Evolutionary conservation across 169 alveolate species (phyloP), one percentile per base, ranked within the genome.

Genomic region (Eimeria necatrix): DNA sequence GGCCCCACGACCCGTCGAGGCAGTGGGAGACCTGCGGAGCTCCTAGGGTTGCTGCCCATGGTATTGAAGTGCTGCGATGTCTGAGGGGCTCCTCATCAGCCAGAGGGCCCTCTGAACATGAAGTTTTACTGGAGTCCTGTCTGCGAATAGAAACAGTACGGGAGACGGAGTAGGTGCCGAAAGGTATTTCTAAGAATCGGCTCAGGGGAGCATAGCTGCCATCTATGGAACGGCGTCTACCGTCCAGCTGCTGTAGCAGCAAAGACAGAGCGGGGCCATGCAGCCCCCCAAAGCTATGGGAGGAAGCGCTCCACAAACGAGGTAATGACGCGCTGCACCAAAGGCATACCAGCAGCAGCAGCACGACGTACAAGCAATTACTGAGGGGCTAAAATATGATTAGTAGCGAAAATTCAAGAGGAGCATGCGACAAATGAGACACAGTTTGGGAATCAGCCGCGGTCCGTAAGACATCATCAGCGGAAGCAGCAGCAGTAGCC

Each of bases 221-320:
- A 60, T 74, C 85, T 24, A 46, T 24, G 4, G 41, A 24, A 9
- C 85, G 52, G 16, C 85, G 52, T 14, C 85, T 20, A 1, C 56
- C 24, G 22, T 74, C 85, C 52, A 74, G 85, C 59, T 74, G 85
- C 85, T 74, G 85, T 60, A 74, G 59, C 85, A 74, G 85, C 51
- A 46, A 24, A 5, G 85, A 24, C 59, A 74, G 24, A 9, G 26
- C 22, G 3, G 52, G 85, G 22, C 85, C 32, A 9, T 74, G 60
- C 24, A 32, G 85, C 22, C 85, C 85, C 22, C 18, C 85, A 24
- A 46, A 46, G 20, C 78, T 20, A n/a, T 9, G 78, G 16, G 48
- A 68, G 9, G 22, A 10, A 2, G 60, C 16, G 4, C 22, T 14
- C 5, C 59, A 12, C 32, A 74, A 22, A n/a, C 53, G 20, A 22